phyloP scores from a whole-genome alignment of 1,139 yeast genomes.

The Saccharomyces hybrid region DNA sequence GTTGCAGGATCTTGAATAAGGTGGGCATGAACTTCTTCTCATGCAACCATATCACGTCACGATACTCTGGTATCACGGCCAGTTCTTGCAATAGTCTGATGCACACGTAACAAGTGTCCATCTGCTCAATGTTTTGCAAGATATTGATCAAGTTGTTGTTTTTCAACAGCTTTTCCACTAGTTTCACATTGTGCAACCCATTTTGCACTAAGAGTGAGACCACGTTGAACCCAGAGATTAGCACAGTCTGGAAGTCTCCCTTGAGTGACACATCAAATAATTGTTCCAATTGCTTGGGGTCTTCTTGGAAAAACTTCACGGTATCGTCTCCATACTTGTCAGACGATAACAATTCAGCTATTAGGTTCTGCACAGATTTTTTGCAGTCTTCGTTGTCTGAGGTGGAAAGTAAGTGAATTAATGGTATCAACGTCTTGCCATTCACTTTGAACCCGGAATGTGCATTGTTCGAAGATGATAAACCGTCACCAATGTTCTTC shows the following conservation, averaged over 20 bases:
- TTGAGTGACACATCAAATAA: slow-evolving; percentile 29
- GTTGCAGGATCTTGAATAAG: slow-evolving; percentile 39
- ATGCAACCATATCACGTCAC: slow-evolving; percentile 50
- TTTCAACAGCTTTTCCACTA: slow-evolving; percentile 19
- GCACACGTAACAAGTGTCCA: slow-evolving; percentile 29
- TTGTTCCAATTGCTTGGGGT: slow-evolving; percentile 32
- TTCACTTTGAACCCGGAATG: slow-evolving; percentile 26
- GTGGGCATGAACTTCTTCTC: slow-evolving; percentile 51
- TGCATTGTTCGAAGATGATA: not conserved
- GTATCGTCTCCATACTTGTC: slow-evolving; percentile 37
- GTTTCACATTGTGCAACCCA: slow-evolving; percentile 13
- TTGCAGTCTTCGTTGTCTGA: slow-evolving; percentile 48
- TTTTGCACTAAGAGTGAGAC: slow-evolving; percentile 32
- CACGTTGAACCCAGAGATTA: slow-evolving; percentile 29
- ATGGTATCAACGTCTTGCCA: slow-evolving; percentile 19
- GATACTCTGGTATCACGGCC: slow-evolving; percentile 49
- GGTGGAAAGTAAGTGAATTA: slow-evolving; percentile 26
- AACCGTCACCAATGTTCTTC: slow-evolving; percentile 5
- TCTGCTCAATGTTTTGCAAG: slow-evolving; percentile 21
- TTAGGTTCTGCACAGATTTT: slow-evolving; percentile 62
- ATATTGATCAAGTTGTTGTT: slow-evolving; percentile 17
- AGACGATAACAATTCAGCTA: slow-evolving; percentile 49
- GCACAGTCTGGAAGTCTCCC: slow-evolving; percentile 22
- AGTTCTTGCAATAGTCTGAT: slow-evolving; percentile 30
- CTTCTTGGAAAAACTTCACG: slow-evolving; percentile 37